Evolutionary conservation across 768 basidiomycete species (phyloP).

Genomic region (Mycena pura): DNA sequence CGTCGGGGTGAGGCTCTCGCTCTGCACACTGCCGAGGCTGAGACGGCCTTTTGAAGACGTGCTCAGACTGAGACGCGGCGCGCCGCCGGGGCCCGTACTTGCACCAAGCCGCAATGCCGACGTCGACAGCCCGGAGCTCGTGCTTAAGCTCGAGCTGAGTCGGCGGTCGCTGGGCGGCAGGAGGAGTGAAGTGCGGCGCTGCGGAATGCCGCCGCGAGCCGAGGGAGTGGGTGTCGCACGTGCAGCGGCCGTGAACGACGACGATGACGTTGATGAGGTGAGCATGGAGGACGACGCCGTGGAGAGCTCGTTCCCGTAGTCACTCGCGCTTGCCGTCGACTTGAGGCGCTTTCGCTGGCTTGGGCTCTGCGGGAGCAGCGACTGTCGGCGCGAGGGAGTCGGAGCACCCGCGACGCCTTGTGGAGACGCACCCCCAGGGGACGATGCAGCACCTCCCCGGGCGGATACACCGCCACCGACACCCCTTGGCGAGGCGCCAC

Average conservation of each 20-base stretch:
- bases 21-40: conserved; percentile 30
- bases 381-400: conserved; percentile 15
- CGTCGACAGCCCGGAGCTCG: background rate
- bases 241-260: conserved; percentile 23
- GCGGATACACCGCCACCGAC: background rate
- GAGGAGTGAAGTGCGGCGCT: conserved; percentile 23
- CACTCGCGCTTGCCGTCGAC: conserved; percentile 13
- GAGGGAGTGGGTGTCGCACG: conserved; percentile 26
- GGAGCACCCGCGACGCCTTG: conserved; percentile 2
- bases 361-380: conserved; percentile 21
- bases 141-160: conserved; percentile 7
- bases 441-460: no score
- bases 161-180: conserved; percentile 23
- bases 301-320: conserved; percentile 22
- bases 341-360: conserved; percentile 23
- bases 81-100: background rate
- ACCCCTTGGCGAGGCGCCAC: background rate
- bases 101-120: conserved; percentile 1
- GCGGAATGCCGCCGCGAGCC: conserved; percentile 6
- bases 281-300: conserved; percentile 11
- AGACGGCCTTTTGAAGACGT: conserved; percentile 16
- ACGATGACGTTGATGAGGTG: conserved; percentile 15
- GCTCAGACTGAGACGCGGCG: conserved; percentile 11
- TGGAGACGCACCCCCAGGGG: conserved; percentile 2
- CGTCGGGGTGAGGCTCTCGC: conserved; percentile 47